phyloP scores from a whole-genome alignment of 2,329 filamentous ascomycete genomes.

The Monosporascus cannonballus region DNA sequence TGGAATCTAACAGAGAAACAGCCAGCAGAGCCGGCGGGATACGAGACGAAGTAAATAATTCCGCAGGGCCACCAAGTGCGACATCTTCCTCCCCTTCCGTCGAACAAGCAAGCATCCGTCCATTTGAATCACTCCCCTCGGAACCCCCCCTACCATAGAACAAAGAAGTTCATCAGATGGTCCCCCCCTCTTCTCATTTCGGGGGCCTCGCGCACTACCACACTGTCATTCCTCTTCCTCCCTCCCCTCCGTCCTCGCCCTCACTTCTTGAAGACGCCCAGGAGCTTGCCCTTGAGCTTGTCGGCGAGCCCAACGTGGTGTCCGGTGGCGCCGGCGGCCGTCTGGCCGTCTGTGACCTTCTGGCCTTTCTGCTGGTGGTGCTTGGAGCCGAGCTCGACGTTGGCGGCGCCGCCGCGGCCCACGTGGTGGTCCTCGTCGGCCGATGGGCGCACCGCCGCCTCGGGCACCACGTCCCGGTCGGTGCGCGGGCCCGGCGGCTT shows the following conservation, averaged over 20 bases:
- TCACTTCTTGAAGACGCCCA: constrained; percentile 43
- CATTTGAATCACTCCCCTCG: neutral
- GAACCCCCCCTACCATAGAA: too few species aligned
- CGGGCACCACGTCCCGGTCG: constrained; percentile 49
- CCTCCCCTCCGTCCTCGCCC: neutral
- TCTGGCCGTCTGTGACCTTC: constrained; percentile 22
- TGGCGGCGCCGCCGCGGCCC: constrained; percentile 55
- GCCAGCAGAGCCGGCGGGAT: constrained; percentile 6
- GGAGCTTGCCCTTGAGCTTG: constrained; percentile 51
- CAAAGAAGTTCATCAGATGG: neutral
- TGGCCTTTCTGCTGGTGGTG: constrained; percentile 10
- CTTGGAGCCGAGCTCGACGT: constrained; percentile 37
- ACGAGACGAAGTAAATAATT: constrained; percentile 3
- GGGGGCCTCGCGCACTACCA: neutral
- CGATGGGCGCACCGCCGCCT: constrained; percentile 41
- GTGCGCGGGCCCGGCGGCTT: constrained; percentile 31
- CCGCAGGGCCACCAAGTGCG: too few species aligned
- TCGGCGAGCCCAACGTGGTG: constrained; percentile 41
- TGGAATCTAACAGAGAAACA: constrained; percentile 6
- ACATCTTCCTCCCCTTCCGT: neutral
- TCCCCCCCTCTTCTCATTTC: neutral
- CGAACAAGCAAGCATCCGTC: neutral
- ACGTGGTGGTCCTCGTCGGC: constrained; percentile 48
- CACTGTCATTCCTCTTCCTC: neutral
- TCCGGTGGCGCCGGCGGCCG: constrained; percentile 18